Base-by-base conservation (phyloP, 2,329 filamentous ascomycete species). In the Curvularia eragrostidis region DNA sequence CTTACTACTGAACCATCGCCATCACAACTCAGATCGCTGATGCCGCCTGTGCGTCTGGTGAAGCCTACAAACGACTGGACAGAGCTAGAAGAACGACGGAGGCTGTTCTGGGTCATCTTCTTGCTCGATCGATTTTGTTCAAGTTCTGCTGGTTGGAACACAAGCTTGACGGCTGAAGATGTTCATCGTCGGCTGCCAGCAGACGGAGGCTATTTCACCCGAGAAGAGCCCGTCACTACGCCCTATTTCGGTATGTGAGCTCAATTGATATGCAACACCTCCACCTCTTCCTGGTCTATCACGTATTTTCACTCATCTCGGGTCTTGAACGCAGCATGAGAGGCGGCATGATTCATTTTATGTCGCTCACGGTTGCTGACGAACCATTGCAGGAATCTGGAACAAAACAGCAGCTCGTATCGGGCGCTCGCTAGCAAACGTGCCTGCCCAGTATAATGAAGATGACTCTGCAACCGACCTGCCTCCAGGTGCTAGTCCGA, bases 361-460 rank as follows among this genome's bases (percentile, higher is more conserved):
- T 18, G 7, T 36, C 5, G n/a, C 34, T 36, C 34, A 7, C 24
- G 3, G 5, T 43, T 18, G 13, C 41, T 47, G 10, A 32, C 28
- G 3, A 30, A 15, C 18, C 5, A 19, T 47, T 8, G 9, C 24
- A 47, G 43, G 56, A 1, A 73, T 74, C n/a, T 75, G 72, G 71
- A 73, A 72, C 42, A 75, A 75, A 55, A 63, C 71, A 21, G 67
- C 70, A 4, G 71, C 71, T n/a, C 59, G 70, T 15, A 73, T 75
- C 19, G 71, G 71, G 2, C 66, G 65, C 15, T 75, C 72, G 9
- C 49, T 75, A 2, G 71, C 71, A 4, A 64, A 73, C 13, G 68
- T 75, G 1, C 72, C 72, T 26, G 70, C 70, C 4, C 72, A 73
- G 24, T 75, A 75, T 49, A 75, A 74, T 43, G 72, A 74, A 30